Percentiles rank a stretch among this genome's conserved stretches.
phyloP scores from a whole-genome alignment of 495 filamentous ascomycete genomes.

The Massariosphaeria phaeospora region DNA sequence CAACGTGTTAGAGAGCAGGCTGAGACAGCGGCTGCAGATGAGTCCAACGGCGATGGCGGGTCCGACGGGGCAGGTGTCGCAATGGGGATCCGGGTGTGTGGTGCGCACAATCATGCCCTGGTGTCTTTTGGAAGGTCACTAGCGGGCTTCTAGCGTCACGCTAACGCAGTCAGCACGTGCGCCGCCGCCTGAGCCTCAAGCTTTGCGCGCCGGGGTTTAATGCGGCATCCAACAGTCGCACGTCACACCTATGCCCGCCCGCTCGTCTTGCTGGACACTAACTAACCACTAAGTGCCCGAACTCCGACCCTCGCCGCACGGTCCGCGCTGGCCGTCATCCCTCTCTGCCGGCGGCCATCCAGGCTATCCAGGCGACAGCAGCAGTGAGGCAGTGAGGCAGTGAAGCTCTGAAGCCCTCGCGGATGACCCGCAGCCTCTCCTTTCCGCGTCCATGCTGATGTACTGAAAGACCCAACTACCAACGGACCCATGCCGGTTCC shows the following conservation, averaged over 20 bases:
- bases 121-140: not conserved
- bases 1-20: slow-evolving; percentile 9
- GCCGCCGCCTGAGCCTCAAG: not conserved
- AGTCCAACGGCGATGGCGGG: not conserved
- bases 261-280: not conserved
- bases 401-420: too few species aligned
- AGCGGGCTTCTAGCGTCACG: not conserved
- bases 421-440: too few species aligned
- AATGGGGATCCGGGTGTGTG: not conserved
- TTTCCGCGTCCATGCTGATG: not conserved
- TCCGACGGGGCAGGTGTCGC: not conserved
- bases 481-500: too few species aligned
- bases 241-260: too few species aligned
- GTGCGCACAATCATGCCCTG: not conserved
- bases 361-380: too few species aligned
- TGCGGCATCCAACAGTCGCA: slow-evolving; percentile 18
- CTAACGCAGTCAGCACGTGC: not conserved
- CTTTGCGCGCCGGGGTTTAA: slow-evolving; percentile 16
- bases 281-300: not conserved
- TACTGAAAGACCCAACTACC: too few species aligned
- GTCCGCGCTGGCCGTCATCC: too few species aligned
- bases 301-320: too few species aligned
- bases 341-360: too few species aligned
- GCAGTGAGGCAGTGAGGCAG: too few species aligned
- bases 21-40: slow-evolving; percentile 1